Evolutionary conservation across 768 basidiomycete genomes (phyloP), one percentile per base, ranked within the genome.

Genomic region (Pilatotrama ljubarskyi): DNA sequence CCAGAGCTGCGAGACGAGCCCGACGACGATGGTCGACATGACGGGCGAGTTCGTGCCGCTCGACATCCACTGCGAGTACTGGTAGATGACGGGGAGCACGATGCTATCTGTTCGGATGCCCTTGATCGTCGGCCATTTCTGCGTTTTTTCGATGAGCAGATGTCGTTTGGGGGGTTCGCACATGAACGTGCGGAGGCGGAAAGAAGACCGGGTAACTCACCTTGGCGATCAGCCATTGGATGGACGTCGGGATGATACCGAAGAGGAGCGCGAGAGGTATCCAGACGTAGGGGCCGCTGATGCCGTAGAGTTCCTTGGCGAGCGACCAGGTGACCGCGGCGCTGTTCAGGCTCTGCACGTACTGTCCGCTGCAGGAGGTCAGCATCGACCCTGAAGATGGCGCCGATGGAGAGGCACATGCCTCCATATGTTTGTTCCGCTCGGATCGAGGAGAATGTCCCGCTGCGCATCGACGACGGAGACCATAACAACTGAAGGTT

Each of bases 241-340:
- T 62, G 47, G 76, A 68, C 1, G 83, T 84, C 0, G 79, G 77
- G 2, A 76, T 75, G 73, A 82, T 79, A 11, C 85, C 85, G 58
- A 86, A 77, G 18, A 85, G 51, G 54, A 85, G 69, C 44, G 77
- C 74, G 70, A 85, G 70, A 0, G 84, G 84, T 32, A 87, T 74
- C 54, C 84, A 76, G 64, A 82, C 78, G 66, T 87, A 87, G 8
- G 80, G 82, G 0, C 84, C 83, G 36, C 75, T 70, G 40, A 75
- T 75, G 0, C 82, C 79, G 63, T 86, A 87, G 4, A 87, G 69
- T 41, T 84, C 68, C 57, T 82, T 83, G 4, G 84, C 83, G 17
- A 87, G 75, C 2, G 84, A 84, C 85, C 85, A 87, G 5, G 85
- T 85, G 3, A 86, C 77, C 2, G 84, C 84, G 5, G 78, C 75